Conservation (phyloP, 179 eudicot species). For the Beta lomatogona region DNA sequence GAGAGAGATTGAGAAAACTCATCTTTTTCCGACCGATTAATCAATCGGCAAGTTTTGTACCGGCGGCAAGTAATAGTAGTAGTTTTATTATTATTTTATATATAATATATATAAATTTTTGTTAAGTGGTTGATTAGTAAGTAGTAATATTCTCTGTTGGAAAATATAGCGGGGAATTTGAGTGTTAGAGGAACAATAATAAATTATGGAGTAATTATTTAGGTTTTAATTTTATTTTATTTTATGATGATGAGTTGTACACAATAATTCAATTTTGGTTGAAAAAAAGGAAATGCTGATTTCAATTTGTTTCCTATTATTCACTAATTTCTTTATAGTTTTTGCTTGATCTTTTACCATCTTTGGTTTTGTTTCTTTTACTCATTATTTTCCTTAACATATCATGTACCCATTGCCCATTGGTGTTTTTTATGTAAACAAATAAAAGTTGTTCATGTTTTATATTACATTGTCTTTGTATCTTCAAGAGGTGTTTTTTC, state of each 20-base stretch:
- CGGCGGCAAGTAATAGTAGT: conserved; percentile 28
- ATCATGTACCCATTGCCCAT: background rate
- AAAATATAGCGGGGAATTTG: conserved; percentile 17
- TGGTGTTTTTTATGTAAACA: too few species aligned
- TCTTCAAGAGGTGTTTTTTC: too few species aligned
- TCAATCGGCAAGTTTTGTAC: conserved; percentile 58
- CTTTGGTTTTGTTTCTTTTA: background rate
- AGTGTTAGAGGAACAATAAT: background rate
- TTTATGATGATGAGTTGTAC: conserved; percentile 27
- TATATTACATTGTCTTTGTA: too few species aligned
- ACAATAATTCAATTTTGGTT: conserved; percentile 31
- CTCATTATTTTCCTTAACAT: background rate
- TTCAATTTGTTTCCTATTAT: conserved; percentile 6
- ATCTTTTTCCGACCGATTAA: conserved; percentile 31
- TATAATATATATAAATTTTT: background rate
- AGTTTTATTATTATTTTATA: background rate
- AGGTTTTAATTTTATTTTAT: background rate
- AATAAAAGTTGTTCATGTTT: too few species aligned
- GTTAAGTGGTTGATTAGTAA: background rate
- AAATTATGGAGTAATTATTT: conserved; percentile 16
- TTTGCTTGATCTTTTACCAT: conserved; percentile 1
- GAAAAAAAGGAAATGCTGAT: conserved; percentile 20
- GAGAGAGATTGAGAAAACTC: background rate
- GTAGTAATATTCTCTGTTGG: conserved; percentile 1
- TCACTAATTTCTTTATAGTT: background rate